Percentiles rank a stretch among this genome's conserved stretches.
These are phyloP conservation scores for Casuarina glauca DNA, from an alignment of 306 rosid species.

Conservation along the genomic window DNA sequence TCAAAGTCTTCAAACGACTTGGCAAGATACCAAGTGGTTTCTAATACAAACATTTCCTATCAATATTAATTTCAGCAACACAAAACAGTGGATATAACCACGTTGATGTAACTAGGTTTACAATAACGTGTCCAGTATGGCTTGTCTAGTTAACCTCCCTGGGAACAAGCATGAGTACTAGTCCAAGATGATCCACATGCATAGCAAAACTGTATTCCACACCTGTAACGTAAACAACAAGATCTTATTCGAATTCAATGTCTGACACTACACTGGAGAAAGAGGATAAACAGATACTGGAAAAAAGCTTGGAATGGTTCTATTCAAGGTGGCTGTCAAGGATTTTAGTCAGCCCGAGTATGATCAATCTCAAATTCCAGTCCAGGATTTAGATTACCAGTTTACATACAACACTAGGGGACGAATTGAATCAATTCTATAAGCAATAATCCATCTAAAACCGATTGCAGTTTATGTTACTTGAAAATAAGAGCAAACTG, in stretches of 20 bases:
- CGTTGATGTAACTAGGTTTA: background rate
- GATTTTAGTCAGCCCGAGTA: too few species aligned
- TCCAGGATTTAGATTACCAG: too few species aligned
- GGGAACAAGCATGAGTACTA: conserved; percentile 38
- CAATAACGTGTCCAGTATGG: background rate
- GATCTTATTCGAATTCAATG: background rate
- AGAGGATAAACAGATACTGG: background rate
- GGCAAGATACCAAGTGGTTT: background rate
- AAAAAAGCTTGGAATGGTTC: background rate
- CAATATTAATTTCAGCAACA: background rate
- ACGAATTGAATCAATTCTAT: too few species aligned
- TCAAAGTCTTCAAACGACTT: background rate
- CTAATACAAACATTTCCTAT: background rate
- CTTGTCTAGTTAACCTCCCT: conserved; percentile 11
- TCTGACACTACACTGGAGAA: background rate
- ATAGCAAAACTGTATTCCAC: conserved; percentile 53
- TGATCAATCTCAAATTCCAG: too few species aligned
- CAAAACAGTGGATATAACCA: background rate
- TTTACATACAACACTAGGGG: too few species aligned
- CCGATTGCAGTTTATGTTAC: too few species aligned
- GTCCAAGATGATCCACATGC: conserved; percentile 47
- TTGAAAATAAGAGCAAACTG: background rate
- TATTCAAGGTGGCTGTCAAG: background rate
- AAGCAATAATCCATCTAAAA: too few species aligned
- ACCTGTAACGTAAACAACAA: conserved; percentile 40